Base-by-base conservation (phyloP, 177 flowering plant genomes). In the Vitis hybrid region DNA sequence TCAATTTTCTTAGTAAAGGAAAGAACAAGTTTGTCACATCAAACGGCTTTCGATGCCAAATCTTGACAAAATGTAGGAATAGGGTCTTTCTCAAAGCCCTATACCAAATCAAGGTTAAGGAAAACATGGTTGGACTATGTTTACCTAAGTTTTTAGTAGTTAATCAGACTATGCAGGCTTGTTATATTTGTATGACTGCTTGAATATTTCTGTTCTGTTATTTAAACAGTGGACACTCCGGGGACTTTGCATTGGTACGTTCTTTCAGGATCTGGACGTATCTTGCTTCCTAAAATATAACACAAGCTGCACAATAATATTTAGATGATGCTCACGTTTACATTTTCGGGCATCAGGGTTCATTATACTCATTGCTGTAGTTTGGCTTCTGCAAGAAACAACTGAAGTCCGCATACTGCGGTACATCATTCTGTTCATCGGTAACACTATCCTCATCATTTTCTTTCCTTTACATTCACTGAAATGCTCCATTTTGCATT, bases 401-500 rank as follows among this genome's bases (percentile, higher is more conserved):
- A 93, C 98, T 14, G 80, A 46, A 68, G 77, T 85, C 46, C 87
- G 78, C 32, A 79, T 84, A 51, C 90, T 93, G 61, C 90, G 94
- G 12, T 93, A 93, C 75, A 78, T 85, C 81, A 88, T 91, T 81
- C 80, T 93, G 56, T 91, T 93, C 73, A 88, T 93, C 65, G 98
- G 98, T 92, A 87, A 50, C 17, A 9, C 19, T 70, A 17, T 69
- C 40, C 35, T 59, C 15, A 1, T n/a, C 4, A 6, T 52, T 19
- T 62, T 11, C 49, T 11, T 62, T 46, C 60, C 58, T 54, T 1
- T 17, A 15, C 35, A 60, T 19, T 50, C 18, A 32, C 6, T 66
- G 11, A 1, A 14, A 40, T 40, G 46, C 6, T 40, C 46, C 46
- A 40, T 40, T 40, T 27, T n/a, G 15, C n/a, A 52, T 60, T 30